These are phyloP conservation scores for Kodamaea fukazawae DNA, from an alignment of 805 yeast genomes.

Conservation along the genomic window DNA sequence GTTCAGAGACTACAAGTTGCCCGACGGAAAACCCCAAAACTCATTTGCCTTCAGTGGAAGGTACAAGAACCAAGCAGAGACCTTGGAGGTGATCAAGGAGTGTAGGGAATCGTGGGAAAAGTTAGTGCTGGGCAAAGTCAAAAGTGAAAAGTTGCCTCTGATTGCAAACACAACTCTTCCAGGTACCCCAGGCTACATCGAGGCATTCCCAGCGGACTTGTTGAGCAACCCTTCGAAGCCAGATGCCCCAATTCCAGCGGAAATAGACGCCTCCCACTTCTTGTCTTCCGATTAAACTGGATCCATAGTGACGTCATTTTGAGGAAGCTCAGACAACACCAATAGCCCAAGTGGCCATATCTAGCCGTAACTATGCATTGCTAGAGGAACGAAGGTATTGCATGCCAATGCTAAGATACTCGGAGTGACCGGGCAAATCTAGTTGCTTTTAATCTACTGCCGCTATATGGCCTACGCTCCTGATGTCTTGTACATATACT, in stretches of 20 bases:
- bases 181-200: slow-evolving; percentile 25
- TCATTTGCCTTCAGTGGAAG: slow-evolving; percentile 96
- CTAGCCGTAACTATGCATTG: no score
- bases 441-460: no score
- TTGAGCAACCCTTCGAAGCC: slow-evolving; percentile 18
- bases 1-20: slow-evolving; percentile 97
- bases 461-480: no score
- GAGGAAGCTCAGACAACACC: no score
- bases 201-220: slow-evolving; percentile 15
- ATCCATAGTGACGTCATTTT: no score
- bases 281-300: slow-evolving; percentile 9
- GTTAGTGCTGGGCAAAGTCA: slow-evolving; percentile 61
- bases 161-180: slow-evolving; percentile 39
- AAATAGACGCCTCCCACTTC: slow-evolving; percentile 19
- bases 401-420: no score
- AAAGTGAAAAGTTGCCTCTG: slow-evolving; percentile 17
- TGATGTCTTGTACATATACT: not conserved
- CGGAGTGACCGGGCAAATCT: no score
- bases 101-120: slow-evolving; percentile 82
- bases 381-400: no score
- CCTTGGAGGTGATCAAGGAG: slow-evolving; percentile 79
- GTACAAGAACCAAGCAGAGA: slow-evolving; percentile 82
- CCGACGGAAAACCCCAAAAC: slow-evolving; percentile 97
- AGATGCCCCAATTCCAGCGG: slow-evolving; percentile 39
- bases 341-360: no score